A percentile compares a stretch with the other conserved stretches of the same genome.
Evolutionary conservation across 1,284 basidiomycete genomes (phyloP).

Genomic region (Cryptococcus maquisensis): DNA sequence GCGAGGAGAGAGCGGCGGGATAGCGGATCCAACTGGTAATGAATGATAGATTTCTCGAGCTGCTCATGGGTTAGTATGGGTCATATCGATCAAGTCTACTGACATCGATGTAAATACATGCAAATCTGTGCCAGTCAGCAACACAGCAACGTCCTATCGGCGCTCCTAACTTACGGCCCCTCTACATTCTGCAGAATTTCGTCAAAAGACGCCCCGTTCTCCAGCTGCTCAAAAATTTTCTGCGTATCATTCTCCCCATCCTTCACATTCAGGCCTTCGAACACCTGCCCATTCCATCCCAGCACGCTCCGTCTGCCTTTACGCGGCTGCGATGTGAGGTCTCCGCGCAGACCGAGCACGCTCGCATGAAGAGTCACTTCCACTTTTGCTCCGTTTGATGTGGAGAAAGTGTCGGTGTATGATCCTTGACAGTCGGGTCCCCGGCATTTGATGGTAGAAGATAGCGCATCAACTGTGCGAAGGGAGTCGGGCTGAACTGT

Average conservation of each 20-base stretch:
- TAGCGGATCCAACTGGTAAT: conserved; percentile 82
- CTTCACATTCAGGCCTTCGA: conserved; percentile 65
- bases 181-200: conserved; percentile 64
- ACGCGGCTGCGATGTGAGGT: conserved; percentile 69
- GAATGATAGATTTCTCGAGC: conserved; percentile 54
- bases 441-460: conserved; percentile 14
- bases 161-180: conserved; percentile 67
- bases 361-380: conserved; percentile 62
- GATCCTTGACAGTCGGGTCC: conserved; percentile 34
- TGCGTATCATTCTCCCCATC: conserved; percentile 74
- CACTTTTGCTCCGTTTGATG: neutral
- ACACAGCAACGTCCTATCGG: neutral
- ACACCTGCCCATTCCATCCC: conserved; percentile 92
- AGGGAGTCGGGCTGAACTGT: neutral
- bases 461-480: conserved; percentile 16
- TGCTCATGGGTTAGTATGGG: conserved; percentile 34
- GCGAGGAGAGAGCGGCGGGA: conserved; percentile 84
- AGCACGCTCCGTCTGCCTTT: conserved; percentile 56
- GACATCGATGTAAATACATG: conserved; percentile 75
- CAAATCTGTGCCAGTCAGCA: conserved; percentile 58
- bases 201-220: conserved; percentile 51
- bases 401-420: neutral
- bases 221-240: conserved; percentile 60
- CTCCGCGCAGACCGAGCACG: conserved; percentile 73
- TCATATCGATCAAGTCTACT: conserved; percentile 10